These are phyloP conservation scores for Sporothrix schenckii DNA, from an alignment of 2,329 filamentous ascomycete species.

Conservation along the genomic window DNA sequence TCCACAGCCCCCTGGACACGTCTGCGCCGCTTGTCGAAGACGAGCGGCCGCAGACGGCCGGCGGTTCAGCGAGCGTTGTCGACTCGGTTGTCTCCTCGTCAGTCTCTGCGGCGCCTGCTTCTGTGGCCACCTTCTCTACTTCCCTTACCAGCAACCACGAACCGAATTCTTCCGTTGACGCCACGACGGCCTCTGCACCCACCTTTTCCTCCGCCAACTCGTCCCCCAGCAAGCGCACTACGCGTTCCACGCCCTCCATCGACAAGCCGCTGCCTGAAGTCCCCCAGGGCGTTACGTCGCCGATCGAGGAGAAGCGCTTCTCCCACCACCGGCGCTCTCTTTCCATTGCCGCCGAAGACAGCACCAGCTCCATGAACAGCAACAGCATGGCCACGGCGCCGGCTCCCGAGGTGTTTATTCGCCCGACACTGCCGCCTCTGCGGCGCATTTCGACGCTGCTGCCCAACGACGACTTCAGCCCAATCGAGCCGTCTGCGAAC, in stretches of 20 bases:
- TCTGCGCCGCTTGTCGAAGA: slow-evolving; percentile 40
- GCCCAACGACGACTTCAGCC: slow-evolving; percentile 53
- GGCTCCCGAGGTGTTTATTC: slow-evolving; percentile 54
- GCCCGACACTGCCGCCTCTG: slow-evolving; percentile 57
- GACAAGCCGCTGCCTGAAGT: slow-evolving; percentile 71
- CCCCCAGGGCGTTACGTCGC: slow-evolving; percentile 56
- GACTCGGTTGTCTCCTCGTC: slow-evolving; percentile 41
- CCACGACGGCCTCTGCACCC: slow-evolving; percentile 30
- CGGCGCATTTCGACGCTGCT: slow-evolving; percentile 60
- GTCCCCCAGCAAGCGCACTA: slow-evolving; percentile 33
- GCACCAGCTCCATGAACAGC: slow-evolving; percentile 44
- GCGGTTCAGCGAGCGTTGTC: slow-evolving; percentile 44
- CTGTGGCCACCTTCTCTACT: slow-evolving; percentile 21
- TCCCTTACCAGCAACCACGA: slow-evolving; percentile 15
- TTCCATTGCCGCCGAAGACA: slow-evolving; percentile 46
- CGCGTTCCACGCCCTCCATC: slow-evolving; percentile 51
- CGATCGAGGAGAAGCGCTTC: slow-evolving; percentile 40
- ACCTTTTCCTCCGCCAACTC: slow-evolving; percentile 42
- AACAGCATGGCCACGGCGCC: slow-evolving; percentile 37
- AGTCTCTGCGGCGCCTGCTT: slow-evolving; percentile 36
- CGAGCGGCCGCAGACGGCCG: slow-evolving; percentile 31
- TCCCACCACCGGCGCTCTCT: slow-evolving; percentile 41
- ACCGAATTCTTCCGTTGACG: slow-evolving; percentile 17
- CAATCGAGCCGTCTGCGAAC: slow-evolving; percentile 49
- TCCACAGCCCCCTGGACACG: slow-evolving; percentile 35